Evolutionary conservation across 495 filamentous ascomycete genomes (phyloP).

Genomic region (Apiosordaria backusii): DNA sequence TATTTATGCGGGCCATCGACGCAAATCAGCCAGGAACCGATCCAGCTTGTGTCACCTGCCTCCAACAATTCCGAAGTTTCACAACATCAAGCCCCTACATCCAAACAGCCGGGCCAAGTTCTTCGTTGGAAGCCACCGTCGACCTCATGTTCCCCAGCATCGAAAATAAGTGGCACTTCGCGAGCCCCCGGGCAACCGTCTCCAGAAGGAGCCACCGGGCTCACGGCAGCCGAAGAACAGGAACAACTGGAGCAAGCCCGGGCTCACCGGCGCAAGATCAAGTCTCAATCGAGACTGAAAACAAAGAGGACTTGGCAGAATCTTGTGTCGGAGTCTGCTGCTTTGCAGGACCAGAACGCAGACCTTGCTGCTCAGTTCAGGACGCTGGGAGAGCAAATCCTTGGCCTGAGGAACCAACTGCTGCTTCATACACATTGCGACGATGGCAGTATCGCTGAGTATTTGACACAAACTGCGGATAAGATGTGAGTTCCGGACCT

Average conservation of each 20-base stretch:
- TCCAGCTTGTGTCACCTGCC: not conserved
- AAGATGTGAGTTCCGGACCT: not conserved
- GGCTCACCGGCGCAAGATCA: not conserved
- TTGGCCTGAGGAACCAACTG: not conserved
- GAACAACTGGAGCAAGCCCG: not conserved
- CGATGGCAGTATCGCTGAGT: not conserved
- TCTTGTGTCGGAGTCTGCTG: not conserved
- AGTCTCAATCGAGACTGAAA: not conserved
- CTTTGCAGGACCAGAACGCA: not conserved
- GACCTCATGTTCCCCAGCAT: not conserved
- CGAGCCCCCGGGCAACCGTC: not conserved
- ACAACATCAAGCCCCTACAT: not conserved
- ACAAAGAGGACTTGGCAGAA: not conserved
- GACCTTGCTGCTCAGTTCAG: not conserved
- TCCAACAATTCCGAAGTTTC: not conserved
- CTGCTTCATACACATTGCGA: not conserved
- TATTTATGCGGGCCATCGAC: not conserved
- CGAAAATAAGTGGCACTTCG: not conserved
- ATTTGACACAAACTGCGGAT: not conserved
- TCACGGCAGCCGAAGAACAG: not conserved
- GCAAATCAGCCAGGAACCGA: not conserved
- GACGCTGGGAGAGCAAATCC: not conserved
- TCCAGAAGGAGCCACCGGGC: not conserved
- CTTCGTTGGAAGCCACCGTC: not conserved
- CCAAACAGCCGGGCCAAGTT: not conserved